Conservation (phyloP, 2,329 filamentous ascomycete species). For the Fusarium nanum region DNA sequence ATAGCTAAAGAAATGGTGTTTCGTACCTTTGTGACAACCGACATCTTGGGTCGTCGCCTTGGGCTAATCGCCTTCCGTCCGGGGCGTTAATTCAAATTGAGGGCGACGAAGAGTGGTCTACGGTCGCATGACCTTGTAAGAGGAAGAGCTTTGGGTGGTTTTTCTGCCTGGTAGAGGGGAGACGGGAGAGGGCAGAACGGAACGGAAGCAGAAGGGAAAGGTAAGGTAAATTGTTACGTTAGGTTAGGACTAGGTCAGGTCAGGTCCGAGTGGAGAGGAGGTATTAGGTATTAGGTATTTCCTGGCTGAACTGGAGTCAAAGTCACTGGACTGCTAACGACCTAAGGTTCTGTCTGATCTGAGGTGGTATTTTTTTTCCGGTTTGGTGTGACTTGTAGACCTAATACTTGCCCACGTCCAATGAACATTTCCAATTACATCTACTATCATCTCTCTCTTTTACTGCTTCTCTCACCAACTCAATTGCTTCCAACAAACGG, state of each 20-base stretch:
- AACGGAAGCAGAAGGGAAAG: constrained; percentile 9
- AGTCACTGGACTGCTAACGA: not conserved
- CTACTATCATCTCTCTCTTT: not conserved
- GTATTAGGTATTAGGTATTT: not conserved
- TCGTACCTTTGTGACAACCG: constrained; percentile 70
- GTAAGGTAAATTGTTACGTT: constrained; percentile 12
- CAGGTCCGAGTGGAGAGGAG: constrained; percentile 2
- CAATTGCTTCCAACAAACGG: not conserved
- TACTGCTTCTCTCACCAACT: not conserved
- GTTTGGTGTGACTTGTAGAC: constrained; percentile 37
- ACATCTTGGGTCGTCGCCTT: constrained; percentile 65
- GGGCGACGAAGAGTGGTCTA: constrained; percentile 53
- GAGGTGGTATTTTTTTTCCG: constrained; percentile 30
- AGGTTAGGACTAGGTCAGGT: constrained; percentile 23
- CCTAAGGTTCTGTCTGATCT: not conserved
- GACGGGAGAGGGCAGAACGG: constrained; percentile 8
- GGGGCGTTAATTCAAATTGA: constrained; percentile 49
- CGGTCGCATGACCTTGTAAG: constrained; percentile 55
- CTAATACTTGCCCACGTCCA: constrained; percentile 29
- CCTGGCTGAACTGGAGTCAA: not conserved
- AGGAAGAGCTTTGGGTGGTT: constrained; percentile 39
- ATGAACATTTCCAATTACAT: constrained; percentile 19
- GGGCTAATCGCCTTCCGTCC: constrained; percentile 62
- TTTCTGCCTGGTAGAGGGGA: constrained; percentile 9
- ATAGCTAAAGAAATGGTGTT: constrained; percentile 3